Percentiles rank a stretch among this genome's conserved stretches.
These are phyloP conservation scores for Rhodotorula sp. DNA, from an alignment of 1,284 basidiomycete genomes.

Conservation along the genomic window DNA sequence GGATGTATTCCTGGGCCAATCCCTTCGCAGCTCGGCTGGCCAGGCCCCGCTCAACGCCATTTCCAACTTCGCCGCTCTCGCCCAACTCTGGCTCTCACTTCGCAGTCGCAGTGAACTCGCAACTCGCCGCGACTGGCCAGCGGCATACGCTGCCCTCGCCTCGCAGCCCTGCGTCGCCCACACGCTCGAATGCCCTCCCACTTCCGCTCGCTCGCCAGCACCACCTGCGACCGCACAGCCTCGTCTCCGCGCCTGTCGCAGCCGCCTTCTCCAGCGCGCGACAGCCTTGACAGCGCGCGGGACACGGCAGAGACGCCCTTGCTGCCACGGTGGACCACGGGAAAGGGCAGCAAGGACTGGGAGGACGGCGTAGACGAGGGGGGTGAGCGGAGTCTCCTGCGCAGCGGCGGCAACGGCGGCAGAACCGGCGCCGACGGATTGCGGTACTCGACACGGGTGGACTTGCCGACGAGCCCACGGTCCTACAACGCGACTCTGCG, in stretches of 20 bases:
- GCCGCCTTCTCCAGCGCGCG: not conserved
- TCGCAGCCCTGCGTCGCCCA: not conserved
- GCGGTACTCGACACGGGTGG: not conserved
- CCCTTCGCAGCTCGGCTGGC: no score
- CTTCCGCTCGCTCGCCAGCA: no score
- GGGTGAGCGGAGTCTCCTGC: not conserved
- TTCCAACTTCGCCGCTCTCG: no score
- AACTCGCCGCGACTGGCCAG: not conserved
- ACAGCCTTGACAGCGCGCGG: not conserved
- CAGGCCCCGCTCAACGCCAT: no score
- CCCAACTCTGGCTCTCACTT: no score
- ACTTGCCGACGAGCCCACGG: not conserved
- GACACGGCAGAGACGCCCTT: conserved; percentile 2
- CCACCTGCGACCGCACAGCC: not conserved
- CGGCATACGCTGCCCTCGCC: not conserved
- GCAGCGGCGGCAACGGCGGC: not conserved
- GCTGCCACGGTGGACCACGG: not conserved
- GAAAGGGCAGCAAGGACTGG: not conserved
- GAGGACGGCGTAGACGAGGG: not conserved
- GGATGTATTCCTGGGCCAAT: no score
- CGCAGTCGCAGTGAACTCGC: no score
- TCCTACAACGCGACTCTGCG: not conserved
- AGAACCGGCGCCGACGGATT: not conserved
- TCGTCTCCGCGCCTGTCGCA: not conserved
- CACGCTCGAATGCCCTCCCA: not conserved